Evolutionary conservation across 2,329 filamentous ascomycete genomes (phyloP).

Genomic region (Xylariaceae sp.): DNA sequence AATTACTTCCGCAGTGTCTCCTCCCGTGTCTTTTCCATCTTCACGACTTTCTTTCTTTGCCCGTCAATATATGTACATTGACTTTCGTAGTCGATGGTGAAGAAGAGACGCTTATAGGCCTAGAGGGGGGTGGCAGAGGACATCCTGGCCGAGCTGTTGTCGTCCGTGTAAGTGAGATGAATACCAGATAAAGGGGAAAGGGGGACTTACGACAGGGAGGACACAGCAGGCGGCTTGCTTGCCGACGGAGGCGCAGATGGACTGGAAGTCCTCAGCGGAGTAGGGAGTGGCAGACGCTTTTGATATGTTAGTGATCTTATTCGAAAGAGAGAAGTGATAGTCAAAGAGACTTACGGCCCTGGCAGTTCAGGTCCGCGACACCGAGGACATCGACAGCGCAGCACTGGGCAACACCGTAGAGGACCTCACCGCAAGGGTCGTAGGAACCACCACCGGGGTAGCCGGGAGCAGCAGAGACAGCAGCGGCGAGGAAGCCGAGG

Average conservation of each 20-base stretch:
- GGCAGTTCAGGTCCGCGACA: slow-evolving; percentile 43
- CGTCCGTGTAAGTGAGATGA: background rate
- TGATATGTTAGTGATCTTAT: background rate
- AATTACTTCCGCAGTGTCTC: too few species aligned
- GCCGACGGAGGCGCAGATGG: slow-evolving; percentile 38
- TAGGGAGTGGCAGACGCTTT: slow-evolving; percentile 36
- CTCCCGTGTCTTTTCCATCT: too few species aligned
- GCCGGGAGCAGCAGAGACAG: slow-evolving; percentile 20
- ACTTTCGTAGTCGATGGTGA: too few species aligned
- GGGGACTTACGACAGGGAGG: slow-evolving; percentile 38
- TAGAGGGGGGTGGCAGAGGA: slow-evolving; percentile 33
- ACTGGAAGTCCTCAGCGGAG: slow-evolving; percentile 39
- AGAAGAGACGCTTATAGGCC: slow-evolving; percentile 8
- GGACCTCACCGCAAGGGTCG: slow-evolving; percentile 35
- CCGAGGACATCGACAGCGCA: slow-evolving; percentile 57
- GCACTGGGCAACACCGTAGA: slow-evolving; percentile 47
- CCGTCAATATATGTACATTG: too few species aligned
- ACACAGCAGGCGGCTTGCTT: slow-evolving; percentile 49
- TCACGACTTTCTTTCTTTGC: too few species aligned
- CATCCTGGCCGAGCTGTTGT: slow-evolving; percentile 27
- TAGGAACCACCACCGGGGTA: slow-evolving; percentile 26
- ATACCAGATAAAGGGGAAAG: background rate
- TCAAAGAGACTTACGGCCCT: slow-evolving; percentile 36
- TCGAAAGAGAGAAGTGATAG: too few species aligned
- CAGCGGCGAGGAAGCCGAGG: slow-evolving; percentile 26